Base-by-base conservation (phyloP, 257 asterid genomes). In the Nicotiana benthamiana region DNA sequence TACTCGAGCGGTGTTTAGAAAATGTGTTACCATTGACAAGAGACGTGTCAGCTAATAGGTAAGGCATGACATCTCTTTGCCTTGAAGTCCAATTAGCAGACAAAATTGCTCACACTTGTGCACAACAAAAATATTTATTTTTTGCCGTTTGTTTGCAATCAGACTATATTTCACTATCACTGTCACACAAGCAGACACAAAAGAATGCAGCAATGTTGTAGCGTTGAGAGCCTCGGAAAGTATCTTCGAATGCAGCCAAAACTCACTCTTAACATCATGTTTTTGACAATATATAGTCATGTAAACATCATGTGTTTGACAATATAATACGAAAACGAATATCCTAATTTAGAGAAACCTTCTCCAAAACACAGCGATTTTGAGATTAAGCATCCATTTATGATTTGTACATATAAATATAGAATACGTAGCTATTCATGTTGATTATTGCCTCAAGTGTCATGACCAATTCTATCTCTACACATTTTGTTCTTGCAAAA, bases 61-160 rank as follows among this genome's bases (percentile, higher is more conserved):
- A n/a, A 43, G 40, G 48, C 16, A 72, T 72, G 61, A 48, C 36
- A 72, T 46, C 13, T 24, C 26, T 72, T 22, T 15, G 77, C 77
- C 16, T 46, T n/a, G 48, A 70, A 20, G 48, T 74, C 17, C 61
- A 74, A 15, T 74, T 7, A 48, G 0, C 40, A 48, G 51, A 74
- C 61, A 74, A 74, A 74, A 74, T 48, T 74, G 79, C 79, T 48
- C 61, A 24, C 78, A 74, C 24, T 74, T 11, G 17, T 74, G 77
- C 30, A 43, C 59, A 43, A 43, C 1, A 36, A 17, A n/a, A 67
- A n/a, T n/a, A 11, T 68, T 68, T 20, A 0, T 10, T n/a, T 18
- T 43, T n/a, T 70, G 57, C 57, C 77, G 57, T 20, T 72, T 46
- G 22, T 3, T 72, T 72, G 56, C 54, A 13, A 24, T 16, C 16